Base-by-base conservation (phyloP, 306 rosid species). In the Pueraria montana region DNA sequence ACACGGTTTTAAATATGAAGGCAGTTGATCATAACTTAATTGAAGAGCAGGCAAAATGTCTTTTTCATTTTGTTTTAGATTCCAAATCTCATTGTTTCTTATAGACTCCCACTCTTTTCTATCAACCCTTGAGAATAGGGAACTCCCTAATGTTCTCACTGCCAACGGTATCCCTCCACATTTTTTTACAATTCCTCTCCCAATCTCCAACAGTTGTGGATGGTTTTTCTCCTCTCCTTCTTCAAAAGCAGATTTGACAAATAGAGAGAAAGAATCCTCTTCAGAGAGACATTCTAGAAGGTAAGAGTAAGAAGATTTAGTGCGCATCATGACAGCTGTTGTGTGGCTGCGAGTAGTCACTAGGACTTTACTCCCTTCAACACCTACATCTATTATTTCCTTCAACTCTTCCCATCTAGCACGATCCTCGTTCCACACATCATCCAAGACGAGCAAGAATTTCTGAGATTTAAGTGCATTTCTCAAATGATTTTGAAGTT, bases 181-280 rank as follows among this genome's bases (percentile, higher is more conserved):
- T 23, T 58, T 58, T 3, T 4, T 58, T 2, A 58, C 65, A 23
- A 58, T 21, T 4, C 11, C 34, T 58, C 6, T 11, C 3, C 17
- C 65, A 10, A 58, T 78, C 11, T 61, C 9, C 16, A 70, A 23
- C 8, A 87, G n/a, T 1, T 81, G n/a, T 5, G 80, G 83, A 38
- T 71, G 9, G 0, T 6, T 58, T 17, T 4, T 34, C 34, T 79
- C 32, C 11, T 50, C 74, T 4, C 49, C 77, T 16, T 65, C 76
- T 40, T 21, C 21, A 21, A 86, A 88, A 62, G 89, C 88, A 55
- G 21, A 62, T 83, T 74, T 84, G 16, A 13, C 3, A 14, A 88
- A 81, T 6, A 84, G 56, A 12, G 83, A 80, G 38, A 45, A 6
- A 4, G 77, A 88, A 11, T 65, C 69, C 5, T 80, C 4, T 1